These are phyloP conservation scores for Sclerotinia spermophila DNA, from an alignment of 2,329 filamentous ascomycete genomes.

Conservation along the genomic window DNA sequence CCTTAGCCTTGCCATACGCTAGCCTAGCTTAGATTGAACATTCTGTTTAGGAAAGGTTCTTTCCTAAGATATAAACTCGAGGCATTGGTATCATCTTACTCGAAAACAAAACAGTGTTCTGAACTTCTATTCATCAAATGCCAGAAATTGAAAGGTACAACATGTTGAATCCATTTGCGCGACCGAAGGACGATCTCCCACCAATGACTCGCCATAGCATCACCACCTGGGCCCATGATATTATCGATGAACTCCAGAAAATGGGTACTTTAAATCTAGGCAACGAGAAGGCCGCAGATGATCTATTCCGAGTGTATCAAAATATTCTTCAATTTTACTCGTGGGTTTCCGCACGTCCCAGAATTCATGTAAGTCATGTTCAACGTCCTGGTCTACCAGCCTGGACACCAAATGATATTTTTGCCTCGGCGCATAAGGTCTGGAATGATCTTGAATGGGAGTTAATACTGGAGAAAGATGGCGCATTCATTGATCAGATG, in stretches of 20 bases:
- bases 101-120: not conserved
- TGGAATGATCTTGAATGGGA: slow-evolving; percentile 8
- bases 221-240: slow-evolving; percentile 1
- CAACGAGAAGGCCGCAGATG: not conserved
- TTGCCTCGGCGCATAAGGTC: not conserved
- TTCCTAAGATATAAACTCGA: no score
- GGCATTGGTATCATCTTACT: no score
- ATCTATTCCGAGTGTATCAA: not conserved
- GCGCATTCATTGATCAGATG: not conserved
- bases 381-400: no score
- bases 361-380: not conserved
- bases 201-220: not conserved
- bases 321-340: not conserved
- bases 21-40: not conserved
- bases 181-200: not conserved
- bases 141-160: not conserved
- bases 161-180: not conserved
- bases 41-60: no score
- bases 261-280: not conserved
- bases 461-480: not conserved
- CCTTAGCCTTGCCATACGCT: not conserved
- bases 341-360: not conserved
- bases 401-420: not conserved
- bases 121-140: not conserved
- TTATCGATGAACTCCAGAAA: not conserved